Base-by-base conservation (phyloP, 148 eudicot genomes). In the Nyssa sinensis region DNA sequence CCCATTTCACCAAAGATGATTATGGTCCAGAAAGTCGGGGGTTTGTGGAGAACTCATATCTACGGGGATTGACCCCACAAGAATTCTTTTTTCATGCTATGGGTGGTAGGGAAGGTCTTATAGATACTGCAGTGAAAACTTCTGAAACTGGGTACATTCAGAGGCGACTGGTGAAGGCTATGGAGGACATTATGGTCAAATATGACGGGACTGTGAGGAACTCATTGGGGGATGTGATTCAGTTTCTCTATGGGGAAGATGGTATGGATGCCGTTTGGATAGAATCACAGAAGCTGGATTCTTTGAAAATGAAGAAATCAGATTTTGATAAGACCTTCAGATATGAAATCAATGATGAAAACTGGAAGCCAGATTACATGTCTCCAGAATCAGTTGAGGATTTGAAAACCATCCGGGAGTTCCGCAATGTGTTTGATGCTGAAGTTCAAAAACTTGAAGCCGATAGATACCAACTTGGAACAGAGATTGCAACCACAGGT, bases 121-220 rank as follows among this genome's bases (percentile, higher is more conserved):
- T 44, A 44, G 51, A 44, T 44, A 44, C 51, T 13, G 51, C 51
- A 44, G 51, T 44, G 51, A 44, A 44, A 4, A 44, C 51, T 12
- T 44, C 51, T 44, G 51, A 44, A 44, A 86, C 89, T 78, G 89
- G 86, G 19, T 86, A 86, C 77, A 86, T 86, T 44, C 89, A 86
- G 65, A 60, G 89, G 72, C 82, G 89, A 35, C 78, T 86, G 39
- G 89, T 86, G 28, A 86, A 86, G 73, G 89, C 51, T 44, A 44
- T 44, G 51, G 51, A 44, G 51, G 51, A 44, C 16, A 44, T 44
- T 44, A 44, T 44, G 89, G 89, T 86, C 64, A 86, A 83, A 72
- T 86, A 86, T 79, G 89, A 86, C 72, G 89, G 86, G 37, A 86
- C 89, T 63, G 86, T 86, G 44, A 83, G 89, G 59, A 86, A 86